These are phyloP conservation scores for Trichosporon ovoides DNA, from an alignment of 1,284 basidiomycete species.

Conservation along the genomic window DNA sequence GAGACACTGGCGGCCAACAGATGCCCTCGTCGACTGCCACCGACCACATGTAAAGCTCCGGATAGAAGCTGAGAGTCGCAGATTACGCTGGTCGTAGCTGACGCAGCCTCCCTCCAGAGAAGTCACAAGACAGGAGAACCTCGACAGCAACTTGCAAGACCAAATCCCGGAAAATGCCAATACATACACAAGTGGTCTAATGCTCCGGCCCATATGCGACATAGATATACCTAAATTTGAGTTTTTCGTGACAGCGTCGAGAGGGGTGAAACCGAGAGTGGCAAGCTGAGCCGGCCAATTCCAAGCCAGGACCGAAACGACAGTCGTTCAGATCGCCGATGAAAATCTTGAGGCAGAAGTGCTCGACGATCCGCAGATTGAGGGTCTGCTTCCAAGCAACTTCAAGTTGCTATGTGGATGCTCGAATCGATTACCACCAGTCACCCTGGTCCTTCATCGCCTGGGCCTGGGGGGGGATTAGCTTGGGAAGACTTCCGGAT, in stretches of 20 bases:
- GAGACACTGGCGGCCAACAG: too few relatives aligned
- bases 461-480: constrained; percentile 38
- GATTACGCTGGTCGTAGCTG: too few relatives aligned
- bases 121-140: too few relatives aligned
- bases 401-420: too few relatives aligned
- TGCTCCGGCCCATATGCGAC: constrained; percentile 6
- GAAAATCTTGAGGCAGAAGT: background rate
- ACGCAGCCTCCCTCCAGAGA: too few relatives aligned
- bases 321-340: background rate
- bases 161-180: constrained; percentile 6
- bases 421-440: constrained; percentile 58
- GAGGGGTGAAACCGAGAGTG: background rate
- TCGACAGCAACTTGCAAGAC: too few relatives aligned
- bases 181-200: constrained; percentile 7
- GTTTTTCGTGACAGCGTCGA: background rate
- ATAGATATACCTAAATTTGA: constrained; percentile 5
- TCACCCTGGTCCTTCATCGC: constrained; percentile 68
- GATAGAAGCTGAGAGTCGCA: too few relatives aligned
- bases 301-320: background rate
- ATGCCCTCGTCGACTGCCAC: too few relatives aligned
- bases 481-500: constrained; percentile 55
- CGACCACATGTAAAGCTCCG: too few relatives aligned
- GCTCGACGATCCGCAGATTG: background rate
- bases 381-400: too few relatives aligned
- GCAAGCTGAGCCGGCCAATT: background rate